Base-by-base conservation (phyloP, 2,329 filamentous ascomycete species). In the Alternaria ventricosa region DNA sequence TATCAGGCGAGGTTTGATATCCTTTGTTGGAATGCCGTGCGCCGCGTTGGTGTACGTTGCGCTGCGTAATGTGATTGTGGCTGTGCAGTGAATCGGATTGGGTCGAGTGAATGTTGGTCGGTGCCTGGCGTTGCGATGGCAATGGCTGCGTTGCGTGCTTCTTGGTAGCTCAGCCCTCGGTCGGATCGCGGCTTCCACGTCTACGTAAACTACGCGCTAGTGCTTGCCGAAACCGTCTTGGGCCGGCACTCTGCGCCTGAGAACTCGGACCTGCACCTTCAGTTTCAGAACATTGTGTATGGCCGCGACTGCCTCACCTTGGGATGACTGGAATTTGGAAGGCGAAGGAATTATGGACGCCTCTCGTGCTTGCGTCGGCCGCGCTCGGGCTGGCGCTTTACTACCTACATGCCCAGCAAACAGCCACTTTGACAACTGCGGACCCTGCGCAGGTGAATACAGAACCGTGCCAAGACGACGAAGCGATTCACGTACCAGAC, bases 51-150 rank as follows among this genome's bases (percentile, higher is more conserved):
- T 54, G 68, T 77, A 70, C 70, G 72, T 74, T 60, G 66, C 45
- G 63, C 11, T 75, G 73, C 74, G 75, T 76, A 73, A 72, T 72
- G 64, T 8, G 50, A 60, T 50, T 50, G 74, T 75, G 74, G 75
- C 75, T 74, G 69, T 77, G 76, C 71, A 71, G 60, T 64, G 60
- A 45, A 45, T 60, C 27, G 51, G 54, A 23, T 55, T 20, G 27
- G 27, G 46, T 55, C 46, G 25, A 30, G 49, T 57, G 43, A 60
- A 59, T 57, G 68, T 65, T 64, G 72, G 61, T 65, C 60, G 73
- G 55, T 73, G 71, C 69, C 70, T 73, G 41, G 65, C 45, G 63
- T 60, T 67, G 67, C 59, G 57, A 61, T 61, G 65, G 49, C 55
- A 53, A 63, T 57, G 57, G 54, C 65, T 65, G 46, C 22, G 49